Evolutionary conservation across 192 early-diverging fungal species (phyloP), one percentile per base, ranked within the genome.

Genomic region (Rhizophagus clarus): DNA sequence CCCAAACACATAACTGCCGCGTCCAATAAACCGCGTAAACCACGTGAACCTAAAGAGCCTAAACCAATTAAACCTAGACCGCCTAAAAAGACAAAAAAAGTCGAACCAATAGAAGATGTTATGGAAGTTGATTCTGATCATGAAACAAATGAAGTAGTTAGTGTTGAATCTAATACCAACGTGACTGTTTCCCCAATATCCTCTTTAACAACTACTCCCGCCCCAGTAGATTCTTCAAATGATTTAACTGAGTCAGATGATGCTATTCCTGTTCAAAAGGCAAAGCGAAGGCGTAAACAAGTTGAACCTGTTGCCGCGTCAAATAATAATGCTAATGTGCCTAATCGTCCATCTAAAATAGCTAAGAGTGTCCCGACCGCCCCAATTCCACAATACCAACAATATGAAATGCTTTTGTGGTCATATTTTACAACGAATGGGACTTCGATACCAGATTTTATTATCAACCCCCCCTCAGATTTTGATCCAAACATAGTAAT

Each of bases 401-500:
- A 72, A 14, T 87, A 87, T 32, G 81, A 80, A 45, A 74, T 79
- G 34, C 74, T 69, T 49, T 74, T 88, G 9, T 81, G 84, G 24
- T 26, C 80, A 8, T 85, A 84, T 66, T 87, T 88, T 47, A 72
- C 85, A 29, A 79, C 86, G 2, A 92, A 90, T 71, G 82, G 81
- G 10, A 62, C 64, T n/a, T 66, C 76, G 20, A 78, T 91, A 7
- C 92, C 91, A 4, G 85, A 88, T 6, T 86, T 93, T 37, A 79
- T 91, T 64, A 72, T 85, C 6, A 60, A 88, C 47, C 87, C 87
- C 20, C 89, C 89, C 8, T 22, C 83, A 0, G 92, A 97, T 62
- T 84, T 96, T 22, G 92, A 98, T 85, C 85, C 97, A 34, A 90
- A 96, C 82, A 80, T 93, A 5, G 88, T 93, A 24, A 96, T 99